Evolutionary conservation across 2,329 filamentous ascomycete genomes (phyloP).

Genomic region (Septoria linicola): DNA sequence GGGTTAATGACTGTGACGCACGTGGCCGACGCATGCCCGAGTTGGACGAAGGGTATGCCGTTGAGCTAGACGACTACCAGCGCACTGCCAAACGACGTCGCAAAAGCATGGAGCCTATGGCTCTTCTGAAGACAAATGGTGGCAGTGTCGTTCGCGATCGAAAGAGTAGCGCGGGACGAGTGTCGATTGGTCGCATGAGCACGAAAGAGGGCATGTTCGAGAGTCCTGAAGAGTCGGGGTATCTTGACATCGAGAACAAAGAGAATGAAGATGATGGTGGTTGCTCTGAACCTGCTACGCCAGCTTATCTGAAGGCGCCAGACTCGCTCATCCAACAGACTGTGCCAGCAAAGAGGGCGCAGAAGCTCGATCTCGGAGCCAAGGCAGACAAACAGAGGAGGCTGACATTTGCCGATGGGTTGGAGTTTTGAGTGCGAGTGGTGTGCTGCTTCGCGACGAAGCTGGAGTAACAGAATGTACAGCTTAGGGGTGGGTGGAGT

Average conservation of each 20-base stretch:
- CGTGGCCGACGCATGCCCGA: constrained; percentile 35
- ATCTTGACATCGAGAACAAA: constrained; percentile 23
- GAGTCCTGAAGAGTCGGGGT: neutral
- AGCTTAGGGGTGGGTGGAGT: neutral
- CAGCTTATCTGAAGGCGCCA: constrained; percentile 34
- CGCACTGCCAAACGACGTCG: constrained; percentile 35
- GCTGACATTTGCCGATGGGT: constrained; percentile 32
- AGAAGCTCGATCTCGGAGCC: constrained; percentile 34
- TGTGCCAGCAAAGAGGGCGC: constrained; percentile 37
- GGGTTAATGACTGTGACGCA: constrained; percentile 40
- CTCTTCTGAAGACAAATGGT: constrained; percentile 33
- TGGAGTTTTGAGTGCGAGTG: constrained; percentile 12
- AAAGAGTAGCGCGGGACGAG: constrained; percentile 33
- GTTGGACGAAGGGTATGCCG: constrained; percentile 35
- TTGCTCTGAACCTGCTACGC: constrained; percentile 34
- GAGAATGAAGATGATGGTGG: constrained; percentile 32
- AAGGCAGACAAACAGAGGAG: constrained; percentile 31
- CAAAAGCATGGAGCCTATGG: constrained; percentile 41
- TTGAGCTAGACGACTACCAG: constrained; percentile 37
- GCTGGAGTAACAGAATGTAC: neutral
- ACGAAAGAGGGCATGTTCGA: constrained; percentile 14
- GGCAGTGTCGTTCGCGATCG: constrained; percentile 37
- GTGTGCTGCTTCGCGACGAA: neutral
- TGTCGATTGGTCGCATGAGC: constrained; percentile 31
- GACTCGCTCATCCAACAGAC: constrained; percentile 37